phyloP scores from a whole-genome alignment of 345 rosid genomes.

The Aquilaria sinensis region DNA sequence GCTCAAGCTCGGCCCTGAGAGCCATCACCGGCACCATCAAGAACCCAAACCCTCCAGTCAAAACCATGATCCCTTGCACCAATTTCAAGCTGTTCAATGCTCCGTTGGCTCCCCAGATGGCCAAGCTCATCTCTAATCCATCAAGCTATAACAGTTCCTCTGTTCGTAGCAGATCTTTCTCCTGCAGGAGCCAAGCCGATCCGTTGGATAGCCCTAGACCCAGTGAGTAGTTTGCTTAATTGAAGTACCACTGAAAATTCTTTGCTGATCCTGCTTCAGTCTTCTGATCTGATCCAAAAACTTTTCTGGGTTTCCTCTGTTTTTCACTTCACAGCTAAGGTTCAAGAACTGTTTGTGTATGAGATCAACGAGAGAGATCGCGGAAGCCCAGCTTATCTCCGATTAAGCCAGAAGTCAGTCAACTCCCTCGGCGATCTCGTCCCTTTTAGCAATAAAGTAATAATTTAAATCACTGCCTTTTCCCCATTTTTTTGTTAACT shows the following conservation, averaged over 20 bases:
- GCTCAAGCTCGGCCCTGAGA: constrained; percentile 22
- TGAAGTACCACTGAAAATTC: background rate
- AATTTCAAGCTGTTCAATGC: background rate
- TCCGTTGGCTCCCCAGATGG: constrained; percentile 1
- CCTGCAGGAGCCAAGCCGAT: constrained; percentile 39
- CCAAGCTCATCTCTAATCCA: constrained; percentile 16
- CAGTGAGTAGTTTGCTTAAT: constrained; percentile 16
- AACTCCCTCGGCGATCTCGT: constrained; percentile 85
- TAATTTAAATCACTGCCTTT: background rate
- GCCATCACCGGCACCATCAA: constrained; percentile 19
- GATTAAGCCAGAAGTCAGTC: constrained; percentile 71
- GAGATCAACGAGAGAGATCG: constrained; percentile 93
- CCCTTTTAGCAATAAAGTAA: constrained; percentile 81
- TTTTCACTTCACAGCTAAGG: constrained; percentile 27
- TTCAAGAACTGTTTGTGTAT: constrained; percentile 65
- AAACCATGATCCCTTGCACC: background rate
- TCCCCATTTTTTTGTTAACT: background rate
- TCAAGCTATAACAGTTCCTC: constrained; percentile 8
- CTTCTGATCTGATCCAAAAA: background rate
- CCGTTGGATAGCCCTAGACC: constrained; percentile 24
- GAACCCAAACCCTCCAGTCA: background rate
- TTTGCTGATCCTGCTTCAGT: background rate
- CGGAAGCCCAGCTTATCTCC: constrained; percentile 75
- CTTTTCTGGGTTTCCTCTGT: background rate
- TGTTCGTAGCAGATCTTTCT: constrained; percentile 26